Percentiles rank a stretch among this genome's conserved stretches.
phyloP scores from a whole-genome alignment of 306 rosid species.

The Myrica gale region DNA sequence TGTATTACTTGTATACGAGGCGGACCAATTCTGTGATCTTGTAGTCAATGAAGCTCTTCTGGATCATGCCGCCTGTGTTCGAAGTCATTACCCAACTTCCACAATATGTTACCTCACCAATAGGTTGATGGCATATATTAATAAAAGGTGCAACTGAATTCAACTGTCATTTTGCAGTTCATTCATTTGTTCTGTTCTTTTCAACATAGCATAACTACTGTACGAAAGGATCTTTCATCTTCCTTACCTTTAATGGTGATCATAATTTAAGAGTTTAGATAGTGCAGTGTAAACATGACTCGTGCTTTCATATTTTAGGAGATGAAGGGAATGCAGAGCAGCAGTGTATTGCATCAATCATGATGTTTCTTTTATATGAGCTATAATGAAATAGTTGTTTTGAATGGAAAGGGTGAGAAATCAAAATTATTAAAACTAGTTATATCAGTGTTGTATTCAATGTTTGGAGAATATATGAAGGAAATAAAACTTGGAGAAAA shows the following conservation, averaged over 20 bases:
- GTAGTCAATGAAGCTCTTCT: constrained; percentile 52
- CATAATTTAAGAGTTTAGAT: background rate
- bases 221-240: background rate
- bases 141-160: constrained; percentile 62
- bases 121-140: constrained; percentile 68
- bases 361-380: background rate
- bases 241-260: background rate
- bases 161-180: constrained; percentile 2
- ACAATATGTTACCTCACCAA: constrained; percentile 84
- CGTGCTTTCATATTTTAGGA: background rate
- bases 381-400: background rate
- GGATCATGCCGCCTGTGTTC: constrained; percentile 56
- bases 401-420: background rate
- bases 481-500: background rate
- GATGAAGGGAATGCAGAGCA: background rate
- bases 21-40: constrained; percentile 74
- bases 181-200: background rate
- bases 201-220: background rate
- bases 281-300: background rate
- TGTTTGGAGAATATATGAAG: background rate
- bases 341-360: background rate
- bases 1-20: constrained; percentile 65
- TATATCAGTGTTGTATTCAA: background rate
- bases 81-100: constrained; percentile 65
- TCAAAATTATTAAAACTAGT: background rate